Evolutionary conservation across 1,284 basidiomycete genomes (phyloP), one percentile per base, ranked within the genome.

Genomic region (Pisolithus thermaeus): DNA sequence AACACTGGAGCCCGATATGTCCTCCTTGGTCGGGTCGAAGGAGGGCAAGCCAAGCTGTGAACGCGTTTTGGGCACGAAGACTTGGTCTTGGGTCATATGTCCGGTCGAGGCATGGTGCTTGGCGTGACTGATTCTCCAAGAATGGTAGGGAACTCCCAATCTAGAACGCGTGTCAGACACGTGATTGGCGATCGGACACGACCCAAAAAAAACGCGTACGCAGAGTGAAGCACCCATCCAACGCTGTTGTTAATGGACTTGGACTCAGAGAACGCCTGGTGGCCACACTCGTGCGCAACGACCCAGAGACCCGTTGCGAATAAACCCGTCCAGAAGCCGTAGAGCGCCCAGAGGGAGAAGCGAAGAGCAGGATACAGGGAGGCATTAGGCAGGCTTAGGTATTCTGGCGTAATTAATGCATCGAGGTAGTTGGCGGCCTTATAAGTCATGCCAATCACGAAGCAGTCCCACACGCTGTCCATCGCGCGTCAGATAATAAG

Each of bases 101-200:
- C 82, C 91, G 14, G 95, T 98, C 7, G 90, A 87, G 35, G 97
- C 97, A 72, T 99, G 96, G 72, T 99, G 96, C 69, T 94, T 94
- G 36, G 84, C 93, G 70, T 99, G 96, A 4, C 89, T 91, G 69
- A 99, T 95, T 57, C 94, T 82, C 97, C 97, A 99, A 22, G 93
- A 92, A 70, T 99, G 95, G 74, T 95, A 99, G 9, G 97, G 96
- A 14, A 99, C 96, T 50, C 97, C 87, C 47, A 99, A 82, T 52
- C 87, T 90, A 56, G 37, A 50, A 35, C 56, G 45, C 56, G 51
- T 23, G 28, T 55, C n/a, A 53, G 52, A 58, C 55, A 61, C 52
- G 61, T 65, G 56, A 58, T 51, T 38, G 35, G 12, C 22, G 44
- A 47, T 12, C 25, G 25, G 35, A 12, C 42, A 43, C 16, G 14